These are phyloP conservation scores for Vachellia pachyceras DNA, from an alignment of 306 rosid species.

Conservation along the genomic window DNA sequence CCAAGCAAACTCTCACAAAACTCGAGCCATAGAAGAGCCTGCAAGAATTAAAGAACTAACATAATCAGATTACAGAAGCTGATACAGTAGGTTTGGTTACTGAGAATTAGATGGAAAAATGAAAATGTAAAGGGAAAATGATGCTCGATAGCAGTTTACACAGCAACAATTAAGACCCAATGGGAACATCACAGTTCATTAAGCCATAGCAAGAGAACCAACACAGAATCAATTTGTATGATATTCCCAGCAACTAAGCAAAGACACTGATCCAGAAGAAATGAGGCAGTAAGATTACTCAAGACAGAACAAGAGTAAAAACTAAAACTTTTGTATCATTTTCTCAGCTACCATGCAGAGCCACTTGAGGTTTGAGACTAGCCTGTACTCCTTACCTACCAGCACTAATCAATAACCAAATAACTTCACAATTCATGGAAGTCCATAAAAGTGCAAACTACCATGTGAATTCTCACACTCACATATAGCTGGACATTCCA, in stretches of 20 bases:
- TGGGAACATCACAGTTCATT: not conserved
- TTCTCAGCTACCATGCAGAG: not conserved
- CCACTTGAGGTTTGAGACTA: slow-evolving; percentile 13
- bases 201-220: slow-evolving; percentile 12
- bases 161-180: not conserved
- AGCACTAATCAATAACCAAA: slow-evolving; percentile 36
- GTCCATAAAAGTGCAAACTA: slow-evolving; percentile 52
- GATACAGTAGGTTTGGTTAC: slow-evolving; percentile 8
- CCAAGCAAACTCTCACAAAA: not conserved
- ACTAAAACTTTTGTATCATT: not conserved
- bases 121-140: slow-evolving; percentile 2
- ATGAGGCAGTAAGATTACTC: not conserved
- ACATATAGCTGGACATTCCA: not conserved
- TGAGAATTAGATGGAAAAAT: not conserved
- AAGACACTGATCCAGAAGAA: not conserved
- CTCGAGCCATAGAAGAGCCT: slow-evolving; percentile 36
- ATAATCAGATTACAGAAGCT: not conserved
- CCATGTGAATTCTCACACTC: not conserved
- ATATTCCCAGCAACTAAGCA: not conserved
- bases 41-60: slow-evolving; percentile 25
- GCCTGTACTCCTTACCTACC: slow-evolving; percentile 36
- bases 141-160: not conserved
- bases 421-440: slow-evolving; percentile 40
- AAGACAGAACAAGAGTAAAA: not conserved
- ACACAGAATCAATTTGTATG: not conserved